Conservation (phyloP, 2,329 filamentous ascomycete species). For the Fusarium caatingaense region DNA sequence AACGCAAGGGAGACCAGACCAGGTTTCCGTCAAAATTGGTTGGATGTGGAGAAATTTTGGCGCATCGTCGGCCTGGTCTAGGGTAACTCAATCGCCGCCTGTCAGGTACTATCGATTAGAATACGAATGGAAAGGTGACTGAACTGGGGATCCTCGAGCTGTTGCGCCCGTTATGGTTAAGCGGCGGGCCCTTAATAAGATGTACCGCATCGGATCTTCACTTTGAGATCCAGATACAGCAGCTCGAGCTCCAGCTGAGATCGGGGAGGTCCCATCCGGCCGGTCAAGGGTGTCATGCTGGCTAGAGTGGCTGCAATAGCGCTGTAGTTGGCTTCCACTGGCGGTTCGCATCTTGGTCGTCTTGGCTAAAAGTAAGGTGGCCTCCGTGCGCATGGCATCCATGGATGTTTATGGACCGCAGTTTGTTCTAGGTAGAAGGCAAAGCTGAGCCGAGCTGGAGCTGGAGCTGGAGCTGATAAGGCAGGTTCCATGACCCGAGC, state of each 20-base stretch:
- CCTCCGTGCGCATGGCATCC: not conserved
- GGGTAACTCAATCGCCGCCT: conserved; percentile 28
- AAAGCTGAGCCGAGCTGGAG: not conserved
- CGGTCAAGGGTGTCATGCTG: conserved; percentile 23
- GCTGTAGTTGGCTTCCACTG: not conserved
- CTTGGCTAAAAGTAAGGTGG: not conserved
- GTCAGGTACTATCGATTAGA: conserved; percentile 22
- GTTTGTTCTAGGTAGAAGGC: not conserved
- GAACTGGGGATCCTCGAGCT: not conserved
- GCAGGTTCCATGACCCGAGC: conserved; percentile 1
- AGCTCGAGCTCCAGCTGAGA: conserved; percentile 23
- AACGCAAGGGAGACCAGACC: conserved; percentile 31
- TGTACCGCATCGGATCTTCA: conserved; percentile 36
- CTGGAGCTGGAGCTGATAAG: not conserved
- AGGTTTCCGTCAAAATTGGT: conserved; percentile 22
- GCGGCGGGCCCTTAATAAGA: conserved; percentile 21
- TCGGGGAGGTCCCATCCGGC: conserved; percentile 6
- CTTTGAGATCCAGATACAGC: conserved; percentile 12
- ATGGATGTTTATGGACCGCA: not conserved
- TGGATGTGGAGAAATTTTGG: conserved; percentile 28
- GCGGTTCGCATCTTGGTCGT: not conserved
- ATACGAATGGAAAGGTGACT: conserved; percentile 15
- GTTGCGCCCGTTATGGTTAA: conserved; percentile 25
- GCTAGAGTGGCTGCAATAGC: conserved; percentile 27
- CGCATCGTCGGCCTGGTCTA: conserved; percentile 19